Percentiles rank a stretch among this genome's conserved stretches.
These are phyloP conservation scores for Fusarium sp. DNA, from an alignment of 2,329 filamentous ascomycete species.

Conservation along the genomic window DNA sequence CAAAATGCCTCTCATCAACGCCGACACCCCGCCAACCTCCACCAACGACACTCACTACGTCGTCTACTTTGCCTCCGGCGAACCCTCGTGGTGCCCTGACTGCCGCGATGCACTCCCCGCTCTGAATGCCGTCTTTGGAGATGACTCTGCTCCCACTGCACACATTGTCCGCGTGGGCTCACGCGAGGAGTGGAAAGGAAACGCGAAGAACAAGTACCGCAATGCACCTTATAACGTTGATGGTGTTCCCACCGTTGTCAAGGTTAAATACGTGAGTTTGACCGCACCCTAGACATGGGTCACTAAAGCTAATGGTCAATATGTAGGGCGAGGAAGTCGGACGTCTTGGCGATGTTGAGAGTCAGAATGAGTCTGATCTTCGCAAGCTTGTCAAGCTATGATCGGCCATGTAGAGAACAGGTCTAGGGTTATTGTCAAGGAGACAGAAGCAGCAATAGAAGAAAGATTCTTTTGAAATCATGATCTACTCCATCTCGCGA, in stretches of 20 bases:
- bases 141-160: slow-evolving; percentile 43
- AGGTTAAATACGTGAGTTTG: slow-evolving; percentile 43
- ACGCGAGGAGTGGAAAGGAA: slow-evolving; percentile 45
- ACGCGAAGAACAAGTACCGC: slow-evolving; percentile 47
- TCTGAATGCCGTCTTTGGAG: slow-evolving; percentile 44
- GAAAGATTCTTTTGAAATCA: no score
- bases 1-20: slow-evolving; percentile 40
- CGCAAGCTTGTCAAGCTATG: slow-evolving; percentile 33
- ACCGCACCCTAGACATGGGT: neutral
- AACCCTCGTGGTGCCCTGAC: slow-evolving; percentile 51
- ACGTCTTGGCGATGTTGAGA: slow-evolving; percentile 47
- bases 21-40: slow-evolving; percentile 43
- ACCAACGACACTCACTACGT: slow-evolving; percentile 48
- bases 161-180: slow-evolving; percentile 48
- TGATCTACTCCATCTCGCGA: neutral
- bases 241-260: slow-evolving; percentile 48
- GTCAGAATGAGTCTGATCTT: slow-evolving; percentile 47
- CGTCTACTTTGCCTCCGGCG: slow-evolving; percentile 51
- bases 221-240: slow-evolving; percentile 46
- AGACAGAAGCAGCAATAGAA: no score
- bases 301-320: neutral
- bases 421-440: neutral
- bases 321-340: slow-evolving; percentile 46
- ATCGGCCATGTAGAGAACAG: neutral
- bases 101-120: slow-evolving; percentile 47